Percentiles rank a stretch among this genome's conserved stretches.
Evolutionary conservation across 441 rosid genomes (phyloP).

Genomic region (Populus hybrid): DNA sequence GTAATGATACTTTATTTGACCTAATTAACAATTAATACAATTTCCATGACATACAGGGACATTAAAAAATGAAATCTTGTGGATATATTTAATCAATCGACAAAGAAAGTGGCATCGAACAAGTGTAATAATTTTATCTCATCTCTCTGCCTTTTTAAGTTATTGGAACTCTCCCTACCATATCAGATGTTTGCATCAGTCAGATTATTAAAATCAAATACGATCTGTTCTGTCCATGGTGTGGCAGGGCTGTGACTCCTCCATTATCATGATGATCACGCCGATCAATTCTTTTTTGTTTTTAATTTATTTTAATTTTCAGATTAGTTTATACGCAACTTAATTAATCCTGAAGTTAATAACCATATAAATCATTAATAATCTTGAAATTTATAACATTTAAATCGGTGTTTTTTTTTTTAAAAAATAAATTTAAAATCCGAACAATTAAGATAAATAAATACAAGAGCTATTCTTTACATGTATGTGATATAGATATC

Average conservation of each 20-base stretch:
- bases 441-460: too few relatives aligned
- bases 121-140: slow-evolving; percentile 1
- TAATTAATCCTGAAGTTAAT: accelerated
- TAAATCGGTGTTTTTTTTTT: too few relatives aligned
- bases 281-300: not conserved
- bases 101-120: not conserved
- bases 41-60: not conserved
- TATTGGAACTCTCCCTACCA: not conserved
- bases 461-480: too few relatives aligned
- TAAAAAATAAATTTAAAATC: too few relatives aligned
- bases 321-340: too few relatives aligned
- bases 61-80: not conserved
- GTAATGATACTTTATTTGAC: not conserved
- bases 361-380: accelerated
- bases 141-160: not conserved
- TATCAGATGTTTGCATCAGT: not conserved
- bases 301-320: too few relatives aligned
- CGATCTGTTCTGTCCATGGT: not conserved
- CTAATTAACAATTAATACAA: not conserved
- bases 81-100: not conserved
- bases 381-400: too few relatives aligned
- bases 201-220: not conserved
- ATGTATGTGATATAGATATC: too few relatives aligned
- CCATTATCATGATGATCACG: not conserved
- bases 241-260: not conserved